These are phyloP conservation scores for Phytophthora foliorum DNA, from an alignment of 352 stramenopile genomes.

Conservation along the genomic window DNA sequence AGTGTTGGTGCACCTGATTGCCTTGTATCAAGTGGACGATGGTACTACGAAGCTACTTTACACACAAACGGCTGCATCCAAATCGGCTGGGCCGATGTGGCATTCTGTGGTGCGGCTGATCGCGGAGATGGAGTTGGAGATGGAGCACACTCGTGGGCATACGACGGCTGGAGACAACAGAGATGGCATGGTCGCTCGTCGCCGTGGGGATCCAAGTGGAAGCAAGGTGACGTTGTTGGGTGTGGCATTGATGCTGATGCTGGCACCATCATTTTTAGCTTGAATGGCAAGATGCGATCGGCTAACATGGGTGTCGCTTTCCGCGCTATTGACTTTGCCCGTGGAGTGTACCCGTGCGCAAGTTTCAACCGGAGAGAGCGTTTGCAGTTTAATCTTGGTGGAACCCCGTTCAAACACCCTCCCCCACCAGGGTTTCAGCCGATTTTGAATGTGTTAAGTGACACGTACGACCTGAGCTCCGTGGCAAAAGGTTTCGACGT, in stretches of 20 bases:
- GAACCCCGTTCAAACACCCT: constrained; percentile 78
- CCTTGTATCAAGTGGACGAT: constrained; percentile 79
- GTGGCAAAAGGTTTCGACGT: constrained; percentile 79
- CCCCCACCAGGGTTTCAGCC: constrained; percentile 83
- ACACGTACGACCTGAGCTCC: constrained; percentile 49
- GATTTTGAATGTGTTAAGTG: constrained; percentile 77
- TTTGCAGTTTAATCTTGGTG: constrained; percentile 90
- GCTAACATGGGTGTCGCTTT: constrained; percentile 91
- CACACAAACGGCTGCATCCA: constrained; percentile 95
- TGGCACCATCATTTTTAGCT: constrained; percentile 91
- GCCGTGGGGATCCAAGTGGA: constrained; percentile 92
- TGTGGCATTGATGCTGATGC: constrained; percentile 91
- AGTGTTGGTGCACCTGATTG: constrained; percentile 87
- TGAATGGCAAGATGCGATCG: constrained; percentile 92
- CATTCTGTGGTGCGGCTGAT: constrained; percentile 88
- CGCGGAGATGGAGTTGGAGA: constrained; percentile 94
- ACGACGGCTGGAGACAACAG: constrained; percentile 93
- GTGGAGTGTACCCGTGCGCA: constrained; percentile 87
- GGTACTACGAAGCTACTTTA: constrained; percentile 95
- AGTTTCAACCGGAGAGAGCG: constrained; percentile 90
- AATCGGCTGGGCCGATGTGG: constrained; percentile 93
- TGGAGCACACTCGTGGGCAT: constrained; percentile 93
- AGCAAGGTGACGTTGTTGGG: constrained; percentile 93
- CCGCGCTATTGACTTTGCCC: constrained; percentile 80
- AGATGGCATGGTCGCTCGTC: constrained; percentile 92